phyloP scores from a whole-genome alignment of 495 filamentous ascomycete genomes.

The Podospora australis region DNA sequence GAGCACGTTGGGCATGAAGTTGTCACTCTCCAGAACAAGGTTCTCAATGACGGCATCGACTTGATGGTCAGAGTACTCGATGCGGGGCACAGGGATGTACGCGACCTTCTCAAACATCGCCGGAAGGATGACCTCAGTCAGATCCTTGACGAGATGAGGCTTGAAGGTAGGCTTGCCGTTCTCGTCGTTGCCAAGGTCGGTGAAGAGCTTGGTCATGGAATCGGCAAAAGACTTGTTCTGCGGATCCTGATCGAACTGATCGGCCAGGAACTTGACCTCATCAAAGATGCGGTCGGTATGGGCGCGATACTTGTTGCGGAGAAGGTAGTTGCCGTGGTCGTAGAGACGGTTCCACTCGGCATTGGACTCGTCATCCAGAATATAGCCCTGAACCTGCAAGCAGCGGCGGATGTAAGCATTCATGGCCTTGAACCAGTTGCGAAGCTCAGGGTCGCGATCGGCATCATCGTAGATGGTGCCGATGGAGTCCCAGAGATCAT shows the following conservation, averaged over 20 bases:
- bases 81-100: conserved; percentile 89
- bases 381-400: conserved; percentile 81
- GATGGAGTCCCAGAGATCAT: conserved; percentile 81
- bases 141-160: conserved; percentile 81
- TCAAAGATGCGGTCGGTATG: conserved; percentile 85
- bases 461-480: conserved; percentile 87
- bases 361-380: conserved; percentile 77
- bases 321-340: conserved; percentile 79
- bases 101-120: conserved; percentile 77
- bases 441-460: conserved; percentile 80
- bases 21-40: conserved; percentile 90
- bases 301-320: conserved; percentile 78
- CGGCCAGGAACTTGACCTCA: conserved; percentile 81
- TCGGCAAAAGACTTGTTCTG: conserved; percentile 74
- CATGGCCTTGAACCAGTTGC: conserved; percentile 78
- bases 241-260: conserved; percentile 83
- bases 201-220: conserved; percentile 78
- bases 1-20: conserved; percentile 90
- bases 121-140: conserved; percentile 81
- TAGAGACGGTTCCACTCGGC: conserved; percentile 78
- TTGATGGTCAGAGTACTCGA: conserved; percentile 83
- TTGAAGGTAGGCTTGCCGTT: conserved; percentile 85
- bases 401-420: conserved; percentile 74
- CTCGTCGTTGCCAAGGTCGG: conserved; percentile 70
- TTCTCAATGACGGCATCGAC: conserved; percentile 91